A percentile compares a stretch with the other conserved stretches of the same genome.
These are phyloP conservation scores for Pseudogymnoascus sp. DNA, from an alignment of 2,329 filamentous ascomycete genomes.

Conservation along the genomic window DNA sequence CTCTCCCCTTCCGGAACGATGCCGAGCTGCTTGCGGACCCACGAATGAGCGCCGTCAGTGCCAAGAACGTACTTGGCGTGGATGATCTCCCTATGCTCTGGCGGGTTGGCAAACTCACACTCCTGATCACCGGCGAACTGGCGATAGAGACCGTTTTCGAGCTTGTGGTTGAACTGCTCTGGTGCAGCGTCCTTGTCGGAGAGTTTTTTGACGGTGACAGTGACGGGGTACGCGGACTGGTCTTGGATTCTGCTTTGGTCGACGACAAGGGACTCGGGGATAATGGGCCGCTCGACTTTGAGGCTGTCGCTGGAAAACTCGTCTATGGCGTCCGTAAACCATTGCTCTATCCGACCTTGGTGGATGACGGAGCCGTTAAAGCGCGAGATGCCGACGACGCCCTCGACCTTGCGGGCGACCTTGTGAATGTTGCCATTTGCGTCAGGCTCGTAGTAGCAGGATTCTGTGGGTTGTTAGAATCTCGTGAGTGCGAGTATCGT, in stretches of 20 bases:
- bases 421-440: conserved; percentile 45
- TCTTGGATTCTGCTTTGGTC: conserved; percentile 41
- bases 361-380: conserved; percentile 61
- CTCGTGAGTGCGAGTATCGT: background rate
- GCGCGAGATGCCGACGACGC: conserved; percentile 48
- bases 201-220: conserved; percentile 45
- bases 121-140: conserved; percentile 44
- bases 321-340: conserved; percentile 53
- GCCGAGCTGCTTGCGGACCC: conserved; percentile 33
- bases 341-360: conserved; percentile 60
- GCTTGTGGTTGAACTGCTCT: conserved; percentile 20
- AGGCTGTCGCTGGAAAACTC: conserved; percentile 38
- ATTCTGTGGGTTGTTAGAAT: background rate
- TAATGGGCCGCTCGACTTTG: conserved; percentile 48
- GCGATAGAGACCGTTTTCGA: conserved; percentile 44
- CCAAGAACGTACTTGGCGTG: conserved; percentile 38
- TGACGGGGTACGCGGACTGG: conserved; percentile 48
- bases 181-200: conserved; percentile 40
- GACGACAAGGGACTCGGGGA: conserved; percentile 46
- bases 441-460: conserved; percentile 48
- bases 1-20: conserved; percentile 35
- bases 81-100: conserved; percentile 22
- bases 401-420: conserved; percentile 53
- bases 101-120: conserved; percentile 31
- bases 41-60: conserved; percentile 44